Evolutionary conservation across 2,329 filamentous ascomycete species (phyloP).

Genomic region (Botrytis tulipae): DNA sequence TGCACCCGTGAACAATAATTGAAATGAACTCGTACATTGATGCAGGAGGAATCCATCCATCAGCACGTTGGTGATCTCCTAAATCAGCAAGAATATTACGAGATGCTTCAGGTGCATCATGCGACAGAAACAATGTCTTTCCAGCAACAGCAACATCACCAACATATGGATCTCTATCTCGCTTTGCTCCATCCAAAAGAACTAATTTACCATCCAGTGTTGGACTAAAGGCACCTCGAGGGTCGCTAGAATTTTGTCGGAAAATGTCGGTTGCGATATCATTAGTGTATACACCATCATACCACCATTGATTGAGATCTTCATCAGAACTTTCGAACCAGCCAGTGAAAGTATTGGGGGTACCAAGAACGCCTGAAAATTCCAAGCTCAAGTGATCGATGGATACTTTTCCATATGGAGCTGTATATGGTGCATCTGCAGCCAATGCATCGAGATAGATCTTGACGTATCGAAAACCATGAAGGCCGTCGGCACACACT

Average conservation of each 20-base stretch:
- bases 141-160: slow-evolving; percentile 52
- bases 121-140: slow-evolving; percentile 49
- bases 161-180: slow-evolving; percentile 53
- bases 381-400: slow-evolving; percentile 46
- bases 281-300: slow-evolving; percentile 52
- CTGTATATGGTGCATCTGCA: slow-evolving; percentile 47
- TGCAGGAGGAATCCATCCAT: slow-evolving; percentile 54
- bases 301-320: slow-evolving; percentile 52
- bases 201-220: slow-evolving; percentile 48
- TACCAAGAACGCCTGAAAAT: slow-evolving; percentile 48
- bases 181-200: slow-evolving; percentile 50
- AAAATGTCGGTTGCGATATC: slow-evolving; percentile 50
- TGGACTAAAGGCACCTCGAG: slow-evolving; percentile 45
- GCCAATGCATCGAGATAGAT: slow-evolving; percentile 47
- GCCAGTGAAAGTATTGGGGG: slow-evolving; percentile 49
- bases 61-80: slow-evolving; percentile 47
- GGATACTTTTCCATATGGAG: slow-evolving; percentile 43
- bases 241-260: slow-evolving; percentile 49
- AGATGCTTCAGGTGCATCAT: slow-evolving; percentile 43
- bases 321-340: slow-evolving; percentile 53
- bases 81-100: slow-evolving; percentile 51
- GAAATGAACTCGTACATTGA: slow-evolving; percentile 44
- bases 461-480: slow-evolving; percentile 53
- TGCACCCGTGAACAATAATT: background rate
- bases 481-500: slow-evolving; percentile 52